Conservation (phyloP, 1,284 basidiomycete genomes). For the Microbotryum intermedium region DNA sequence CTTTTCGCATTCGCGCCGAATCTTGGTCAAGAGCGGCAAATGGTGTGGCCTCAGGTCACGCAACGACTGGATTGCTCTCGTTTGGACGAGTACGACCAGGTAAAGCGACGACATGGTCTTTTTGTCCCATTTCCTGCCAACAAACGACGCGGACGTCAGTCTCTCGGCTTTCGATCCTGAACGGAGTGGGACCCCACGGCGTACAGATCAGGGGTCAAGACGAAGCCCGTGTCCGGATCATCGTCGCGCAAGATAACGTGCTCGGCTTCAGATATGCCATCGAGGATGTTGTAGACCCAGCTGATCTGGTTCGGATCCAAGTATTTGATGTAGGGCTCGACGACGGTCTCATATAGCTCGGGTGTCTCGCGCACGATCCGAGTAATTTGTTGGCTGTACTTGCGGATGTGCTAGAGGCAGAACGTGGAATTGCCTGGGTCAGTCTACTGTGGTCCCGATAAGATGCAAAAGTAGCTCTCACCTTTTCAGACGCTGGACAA, state of each 20-base stretch:
- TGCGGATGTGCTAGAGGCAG: slow-evolving; percentile 36
- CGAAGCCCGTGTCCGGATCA: slow-evolving; percentile 53
- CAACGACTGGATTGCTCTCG: slow-evolving; percentile 36
- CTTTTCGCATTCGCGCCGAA: slow-evolving; percentile 51
- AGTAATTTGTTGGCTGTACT: slow-evolving; percentile 71
- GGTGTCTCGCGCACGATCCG: slow-evolving; percentile 74
- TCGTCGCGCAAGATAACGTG: slow-evolving; percentile 61
- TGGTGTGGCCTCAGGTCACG: slow-evolving; percentile 55
- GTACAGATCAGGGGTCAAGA: slow-evolving; percentile 74
- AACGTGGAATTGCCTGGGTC: background rate
- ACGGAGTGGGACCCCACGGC: slow-evolving; percentile 43
- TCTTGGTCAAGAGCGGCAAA: slow-evolving; percentile 58
- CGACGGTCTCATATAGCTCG: slow-evolving; percentile 57
- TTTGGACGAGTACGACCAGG: slow-evolving; percentile 33
- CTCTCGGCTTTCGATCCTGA: slow-evolving; percentile 37
- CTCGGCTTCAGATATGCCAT: slow-evolving; percentile 67
- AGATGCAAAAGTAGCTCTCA: slow-evolving; percentile 41
- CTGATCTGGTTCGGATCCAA: slow-evolving; percentile 65
- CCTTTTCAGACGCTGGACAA: slow-evolving; percentile 29
- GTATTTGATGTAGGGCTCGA: slow-evolving; percentile 65
- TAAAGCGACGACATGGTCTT: slow-evolving; percentile 49
- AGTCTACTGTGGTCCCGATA: slow-evolving; percentile 53
- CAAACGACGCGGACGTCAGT: background rate
- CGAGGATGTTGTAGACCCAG: slow-evolving; percentile 85
- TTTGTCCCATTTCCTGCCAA: slow-evolving; percentile 57